Percentiles rank a stretch among this genome's conserved stretches.
These are phyloP conservation scores for Acanthamoeba royreba DNA, from an alignment of 208 protist genomes.

Conservation along the genomic window DNA sequence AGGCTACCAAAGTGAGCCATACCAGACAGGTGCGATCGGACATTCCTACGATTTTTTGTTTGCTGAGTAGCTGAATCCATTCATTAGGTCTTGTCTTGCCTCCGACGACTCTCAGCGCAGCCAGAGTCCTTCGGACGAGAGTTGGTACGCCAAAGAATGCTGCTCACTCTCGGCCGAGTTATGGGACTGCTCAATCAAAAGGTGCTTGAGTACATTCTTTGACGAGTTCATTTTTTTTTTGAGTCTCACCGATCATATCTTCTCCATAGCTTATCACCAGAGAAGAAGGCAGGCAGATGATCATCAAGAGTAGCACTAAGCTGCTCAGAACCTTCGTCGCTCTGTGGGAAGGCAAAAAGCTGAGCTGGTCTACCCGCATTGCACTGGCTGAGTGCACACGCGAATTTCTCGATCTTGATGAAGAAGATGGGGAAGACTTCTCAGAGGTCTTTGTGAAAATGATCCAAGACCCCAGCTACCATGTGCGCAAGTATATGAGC, in stretches of 20 bases:
- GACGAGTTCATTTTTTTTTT: neutral
- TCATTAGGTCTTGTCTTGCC: neutral
- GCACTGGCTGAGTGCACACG: neutral
- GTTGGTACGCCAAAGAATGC: neutral
- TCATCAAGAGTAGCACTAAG: neutral
- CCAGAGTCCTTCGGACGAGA: neutral
- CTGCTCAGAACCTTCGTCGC: neutral
- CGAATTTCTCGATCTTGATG: neutral
- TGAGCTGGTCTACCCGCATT: neutral
- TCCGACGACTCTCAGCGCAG: neutral
- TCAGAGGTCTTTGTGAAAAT: neutral
- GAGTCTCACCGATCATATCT: neutral
- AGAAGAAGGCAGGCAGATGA: neutral
- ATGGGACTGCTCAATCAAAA: neutral
- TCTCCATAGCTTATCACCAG: neutral
- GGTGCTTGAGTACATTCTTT: neutral
- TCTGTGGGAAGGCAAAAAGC: neutral
- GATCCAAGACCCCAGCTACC: slow-evolving; percentile 7
- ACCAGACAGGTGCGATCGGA: too few species aligned
- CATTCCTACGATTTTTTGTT: too few species aligned
- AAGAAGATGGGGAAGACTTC: neutral
- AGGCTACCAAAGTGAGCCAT: too few species aligned
- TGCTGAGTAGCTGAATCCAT: too few species aligned
- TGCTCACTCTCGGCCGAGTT: neutral
- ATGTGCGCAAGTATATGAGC: slow-evolving; percentile 45